A percentile compares a stretch with the other conserved stretches of the same genome.
These are phyloP conservation scores for Syncephalastrum sp. DNA, from an alignment of 371 early-diverging fungal genomes.

Conservation along the genomic window DNA sequence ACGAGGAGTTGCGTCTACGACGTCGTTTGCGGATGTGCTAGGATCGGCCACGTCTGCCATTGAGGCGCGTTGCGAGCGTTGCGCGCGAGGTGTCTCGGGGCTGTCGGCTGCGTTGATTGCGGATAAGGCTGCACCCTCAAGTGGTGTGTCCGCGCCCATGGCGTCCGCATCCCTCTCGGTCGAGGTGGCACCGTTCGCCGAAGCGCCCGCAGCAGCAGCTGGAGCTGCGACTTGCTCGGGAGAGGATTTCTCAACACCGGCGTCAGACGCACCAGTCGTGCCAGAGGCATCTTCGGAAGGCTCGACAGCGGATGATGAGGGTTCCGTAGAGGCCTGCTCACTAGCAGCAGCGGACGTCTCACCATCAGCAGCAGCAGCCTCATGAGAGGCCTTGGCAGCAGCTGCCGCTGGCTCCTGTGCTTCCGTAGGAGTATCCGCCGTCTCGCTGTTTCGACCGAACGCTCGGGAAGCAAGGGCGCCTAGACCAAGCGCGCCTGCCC, in stretches of 20 bases:
- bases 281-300: not conserved
- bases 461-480: constrained; percentile 11
- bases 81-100: too few species aligned
- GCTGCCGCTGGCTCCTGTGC: not conserved
- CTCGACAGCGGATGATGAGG: too few species aligned
- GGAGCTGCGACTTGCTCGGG: too few species aligned
- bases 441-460: not conserved
- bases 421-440: not conserved
- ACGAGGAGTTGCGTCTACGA: constrained; percentile 6
- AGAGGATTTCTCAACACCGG: not conserved
- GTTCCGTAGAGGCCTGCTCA: constrained; percentile 3
- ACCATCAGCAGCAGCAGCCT: constrained; percentile 7
- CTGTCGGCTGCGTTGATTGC: too few species aligned
- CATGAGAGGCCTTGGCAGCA: constrained; percentile 11
- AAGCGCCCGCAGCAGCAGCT: too few species aligned
- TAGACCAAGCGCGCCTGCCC: constrained; percentile 13
- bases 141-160: not conserved
- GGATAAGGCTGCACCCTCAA: too few species aligned
- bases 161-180: not conserved
- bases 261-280: not conserved
- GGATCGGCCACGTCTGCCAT: too few species aligned
- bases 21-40: not conserved
- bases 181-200: not conserved
- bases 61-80: too few species aligned
- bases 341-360: constrained; percentile 9